phyloP scores from a whole-genome alignment of 805 yeast genomes.

The Martiniozyma abietophila region DNA sequence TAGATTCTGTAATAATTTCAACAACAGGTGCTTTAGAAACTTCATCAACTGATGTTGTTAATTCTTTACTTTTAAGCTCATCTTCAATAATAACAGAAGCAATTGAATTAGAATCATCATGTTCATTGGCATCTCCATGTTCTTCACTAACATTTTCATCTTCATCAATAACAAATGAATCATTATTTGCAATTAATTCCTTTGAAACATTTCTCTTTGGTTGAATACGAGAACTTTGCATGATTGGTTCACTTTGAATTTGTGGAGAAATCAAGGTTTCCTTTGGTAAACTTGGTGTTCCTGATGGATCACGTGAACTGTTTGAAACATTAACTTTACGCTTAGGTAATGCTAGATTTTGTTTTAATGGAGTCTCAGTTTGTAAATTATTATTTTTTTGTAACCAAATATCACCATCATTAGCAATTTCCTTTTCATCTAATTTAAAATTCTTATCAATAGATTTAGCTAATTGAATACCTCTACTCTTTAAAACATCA shows the following conservation, averaged over 20 bases:
- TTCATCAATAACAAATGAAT: constrained; percentile 24
- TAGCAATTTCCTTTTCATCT: constrained; percentile 8
- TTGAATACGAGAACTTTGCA: constrained; percentile 4
- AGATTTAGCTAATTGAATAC: constrained; percentile 27
- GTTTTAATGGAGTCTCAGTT: too few species aligned
- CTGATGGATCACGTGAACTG: not conserved
- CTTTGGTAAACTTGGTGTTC: constrained; percentile 18
- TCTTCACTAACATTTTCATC: constrained; percentile 15
- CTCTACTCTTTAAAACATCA: constrained; percentile 64
- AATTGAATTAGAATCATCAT: not conserved
- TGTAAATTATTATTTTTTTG: constrained; percentile 3
- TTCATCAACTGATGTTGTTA: constrained; percentile 7
- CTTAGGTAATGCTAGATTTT: too few species aligned
- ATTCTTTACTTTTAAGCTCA: too few species aligned
- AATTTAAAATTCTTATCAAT: constrained; percentile 8
- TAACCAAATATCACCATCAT: constrained; percentile 11
- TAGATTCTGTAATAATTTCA: not conserved
- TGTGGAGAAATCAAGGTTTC: constrained; percentile 27
- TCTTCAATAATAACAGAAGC: constrained; percentile 3
- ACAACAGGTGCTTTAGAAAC: not conserved
- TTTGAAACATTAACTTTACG: not conserved
- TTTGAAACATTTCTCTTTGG: constrained; percentile 6
- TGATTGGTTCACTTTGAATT: constrained; percentile 4
- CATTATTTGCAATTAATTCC: constrained; percentile 15
- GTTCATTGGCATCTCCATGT: constrained; percentile 14